Evolutionary conservation across 1,284 basidiomycete species (phyloP).

Genomic region (Xerocomus tenax): DNA sequence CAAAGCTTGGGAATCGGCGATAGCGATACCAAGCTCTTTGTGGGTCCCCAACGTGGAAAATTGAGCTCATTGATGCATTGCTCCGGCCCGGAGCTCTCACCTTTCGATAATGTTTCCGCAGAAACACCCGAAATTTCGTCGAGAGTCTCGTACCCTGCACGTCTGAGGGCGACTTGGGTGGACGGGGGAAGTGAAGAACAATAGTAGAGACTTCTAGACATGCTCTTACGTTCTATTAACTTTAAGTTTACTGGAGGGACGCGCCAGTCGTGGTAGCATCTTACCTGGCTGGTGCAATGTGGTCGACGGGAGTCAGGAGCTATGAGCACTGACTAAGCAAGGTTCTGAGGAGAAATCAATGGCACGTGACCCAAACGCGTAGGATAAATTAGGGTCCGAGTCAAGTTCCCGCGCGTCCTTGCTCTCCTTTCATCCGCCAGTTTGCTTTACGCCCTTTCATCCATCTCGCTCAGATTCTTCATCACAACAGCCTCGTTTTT

Average conservation of each 20-base stretch:
- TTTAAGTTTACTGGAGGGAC: background rate
- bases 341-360: conserved; percentile 13
- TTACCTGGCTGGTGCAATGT: too few relatives aligned
- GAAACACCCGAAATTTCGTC: conserved; percentile 38
- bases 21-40: conserved; percentile 42
- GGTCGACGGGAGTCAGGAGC: too few relatives aligned
- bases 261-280: background rate
- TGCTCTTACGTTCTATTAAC: background rate
- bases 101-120: conserved; percentile 38
- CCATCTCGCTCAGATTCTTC: conserved; percentile 13
- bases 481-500: background rate
- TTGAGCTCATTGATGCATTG: background rate
- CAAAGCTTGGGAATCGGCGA: conserved; percentile 38
- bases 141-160: conserved; percentile 45
- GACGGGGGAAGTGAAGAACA: conserved; percentile 22
- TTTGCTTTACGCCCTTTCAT: conserved; percentile 12
- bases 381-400: conserved; percentile 25
- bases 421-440: conserved; percentile 12
- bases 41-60: background rate
- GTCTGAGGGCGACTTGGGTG: conserved; percentile 33
- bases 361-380: conserved; percentile 31
- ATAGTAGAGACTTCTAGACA: conserved; percentile 29
- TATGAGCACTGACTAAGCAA: conserved; percentile 6
- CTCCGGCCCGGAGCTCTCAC: conserved; percentile 26
- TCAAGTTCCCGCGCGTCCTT: conserved; percentile 22